Conservation (phyloP, 2,329 filamentous ascomycete genomes). For the Monosporascus sp. region DNA sequence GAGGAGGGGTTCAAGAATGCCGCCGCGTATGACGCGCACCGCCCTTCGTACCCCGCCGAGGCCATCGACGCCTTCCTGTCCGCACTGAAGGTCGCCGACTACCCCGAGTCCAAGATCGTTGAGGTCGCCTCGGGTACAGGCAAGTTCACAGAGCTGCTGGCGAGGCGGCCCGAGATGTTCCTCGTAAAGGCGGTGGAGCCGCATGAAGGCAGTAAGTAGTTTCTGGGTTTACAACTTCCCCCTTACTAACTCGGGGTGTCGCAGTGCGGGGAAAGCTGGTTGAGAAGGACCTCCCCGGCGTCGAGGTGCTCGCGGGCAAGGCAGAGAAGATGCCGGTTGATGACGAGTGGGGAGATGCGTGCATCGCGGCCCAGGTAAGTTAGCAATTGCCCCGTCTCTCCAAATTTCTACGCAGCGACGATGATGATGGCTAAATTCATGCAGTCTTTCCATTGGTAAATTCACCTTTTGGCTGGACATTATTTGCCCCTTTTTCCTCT, state of each 20-base stretch:
- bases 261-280: conserved; percentile 52
- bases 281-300: conserved; percentile 49
- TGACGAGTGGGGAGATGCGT: conserved; percentile 56
- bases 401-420: too few species aligned
- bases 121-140: conserved; percentile 66
- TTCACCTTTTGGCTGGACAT: background rate
- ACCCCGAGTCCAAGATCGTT: conserved; percentile 44
- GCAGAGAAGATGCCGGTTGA: conserved; percentile 51
- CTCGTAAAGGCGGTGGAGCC: conserved; percentile 59
- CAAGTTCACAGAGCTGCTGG: conserved; percentile 62
- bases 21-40: conserved; percentile 58
- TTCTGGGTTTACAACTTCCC: too few species aligned
- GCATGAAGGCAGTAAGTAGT: conserved; percentile 42
- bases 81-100: conserved; percentile 44
- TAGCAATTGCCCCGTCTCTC: background rate
- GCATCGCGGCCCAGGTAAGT: conserved; percentile 61
- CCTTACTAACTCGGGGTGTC: too few species aligned
- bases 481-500: background rate
- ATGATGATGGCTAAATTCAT: background rate
- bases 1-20: conserved; percentile 64
- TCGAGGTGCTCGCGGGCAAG: conserved; percentile 51
- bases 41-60: conserved; percentile 59
- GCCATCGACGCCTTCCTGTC: conserved; percentile 54
- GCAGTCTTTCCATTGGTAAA: conserved; percentile 45
- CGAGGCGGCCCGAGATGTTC: conserved; percentile 52